Evolutionary conservation across 352 stramenopile species (phyloP), one percentile per base, ranked within the genome.

Genomic region (Phytophthora syringae): DNA sequence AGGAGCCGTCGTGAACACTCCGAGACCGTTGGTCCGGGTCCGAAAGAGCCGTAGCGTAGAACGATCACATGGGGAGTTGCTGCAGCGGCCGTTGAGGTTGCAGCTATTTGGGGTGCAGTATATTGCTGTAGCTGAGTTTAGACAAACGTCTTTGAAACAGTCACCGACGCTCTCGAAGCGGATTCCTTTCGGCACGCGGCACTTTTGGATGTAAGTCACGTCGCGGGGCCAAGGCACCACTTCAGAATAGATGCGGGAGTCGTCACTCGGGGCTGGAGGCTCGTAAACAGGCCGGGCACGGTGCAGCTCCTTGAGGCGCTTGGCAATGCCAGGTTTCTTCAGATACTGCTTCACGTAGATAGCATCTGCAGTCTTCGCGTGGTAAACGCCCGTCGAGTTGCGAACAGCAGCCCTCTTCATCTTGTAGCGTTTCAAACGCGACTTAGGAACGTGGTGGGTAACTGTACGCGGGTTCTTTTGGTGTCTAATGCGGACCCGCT

Each of bases 101-200:
- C 39, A 47, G 39, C 16, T 47, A 16, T 24, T 47, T 10, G 39
- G 39, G 39, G 39, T 10, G 39, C 39, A 27, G 39, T 47, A 9
- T 16, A 47, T 47, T 47, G 16, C 39, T 27, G 39, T 25, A 47
- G 39, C 39, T 13, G 39, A n/a, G n/a, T n/a, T n/a, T n/a, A n/a
- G n/a, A n/a, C n/a, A n/a, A n/a, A 47, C 39, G n/a, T 47, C 39
- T 47, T 47, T 47, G 39, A 47, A 47, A 25, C 39, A 47, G 39
- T 47, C 39, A 18, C 39, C 39, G 39, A 25, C 39, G n/a, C 39
- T 27, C n/a, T 25, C 39, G 25, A 25, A 47, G 13, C 39, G 39
- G 16, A 47, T 25, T 24, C 39, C 2, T 47, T 47, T 47, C 16
- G 39, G n/a, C 39, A 47, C n/a, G 32, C n/a, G 32, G 32, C 32